Conservation (phyloP, 2,329 filamentous ascomycete species). For the Thielaviopsis punctulata region DNA sequence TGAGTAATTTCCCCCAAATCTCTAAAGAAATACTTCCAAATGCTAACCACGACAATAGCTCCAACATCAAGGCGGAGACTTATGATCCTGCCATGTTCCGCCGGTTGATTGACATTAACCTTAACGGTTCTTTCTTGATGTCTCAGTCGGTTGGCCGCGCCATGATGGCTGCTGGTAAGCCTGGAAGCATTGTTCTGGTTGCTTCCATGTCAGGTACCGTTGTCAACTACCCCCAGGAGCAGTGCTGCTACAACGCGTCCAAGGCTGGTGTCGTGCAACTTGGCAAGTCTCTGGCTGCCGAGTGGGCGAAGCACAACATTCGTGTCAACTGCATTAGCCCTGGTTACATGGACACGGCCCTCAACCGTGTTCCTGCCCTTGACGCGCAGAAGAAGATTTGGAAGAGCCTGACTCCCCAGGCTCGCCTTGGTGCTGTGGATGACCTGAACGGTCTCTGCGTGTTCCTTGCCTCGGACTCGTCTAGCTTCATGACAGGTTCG, state of each 20-base stretch:
- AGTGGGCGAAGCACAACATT: slow-evolving; percentile 69
- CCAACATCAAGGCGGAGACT: slow-evolving; percentile 66
- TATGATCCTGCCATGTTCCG: slow-evolving; percentile 65
- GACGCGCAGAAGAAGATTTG: slow-evolving; percentile 73
- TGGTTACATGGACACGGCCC: slow-evolving; percentile 72
- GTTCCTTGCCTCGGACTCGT: slow-evolving; percentile 57
- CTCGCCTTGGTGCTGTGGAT: slow-evolving; percentile 52
- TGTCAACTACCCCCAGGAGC: slow-evolving; percentile 75
- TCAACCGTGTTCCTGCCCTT: slow-evolving; percentile 61
- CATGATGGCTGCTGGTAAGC: slow-evolving; percentile 57
- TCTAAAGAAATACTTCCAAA: slow-evolving; percentile 15
- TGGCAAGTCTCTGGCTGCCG: slow-evolving; percentile 63
- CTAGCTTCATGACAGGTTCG: slow-evolving; percentile 59
- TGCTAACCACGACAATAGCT: slow-evolving; percentile 21
- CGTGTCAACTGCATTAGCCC: slow-evolving; percentile 74
- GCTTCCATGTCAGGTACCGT: slow-evolving; percentile 70
- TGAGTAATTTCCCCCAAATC: slow-evolving; percentile 28
- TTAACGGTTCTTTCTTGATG: slow-evolving; percentile 64
- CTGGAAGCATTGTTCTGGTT: slow-evolving; percentile 58
- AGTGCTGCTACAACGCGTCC: slow-evolving; percentile 68
- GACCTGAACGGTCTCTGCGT: slow-evolving; percentile 65
- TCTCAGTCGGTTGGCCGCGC: slow-evolving; percentile 52
- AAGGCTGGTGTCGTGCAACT: slow-evolving; percentile 68
- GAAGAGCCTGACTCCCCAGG: slow-evolving; percentile 56
- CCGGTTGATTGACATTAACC: slow-evolving; percentile 65